phyloP scores from a whole-genome alignment of 805 yeast genomes.

The Huiozyma naganishii region DNA sequence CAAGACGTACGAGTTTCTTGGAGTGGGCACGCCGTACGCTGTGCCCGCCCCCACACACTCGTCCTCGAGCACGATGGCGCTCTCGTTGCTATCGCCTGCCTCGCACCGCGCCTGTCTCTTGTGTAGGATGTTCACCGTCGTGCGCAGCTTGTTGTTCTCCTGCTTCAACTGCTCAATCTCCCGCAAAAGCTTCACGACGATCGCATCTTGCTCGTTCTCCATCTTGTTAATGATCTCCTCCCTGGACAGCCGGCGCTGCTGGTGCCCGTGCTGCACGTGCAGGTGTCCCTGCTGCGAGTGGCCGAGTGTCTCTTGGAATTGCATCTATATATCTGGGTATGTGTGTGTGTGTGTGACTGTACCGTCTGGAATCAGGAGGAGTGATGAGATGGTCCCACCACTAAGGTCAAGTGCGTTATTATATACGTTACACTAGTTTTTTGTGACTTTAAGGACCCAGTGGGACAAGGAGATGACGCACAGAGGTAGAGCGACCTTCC shows the following conservation, averaged over 20 bases:
- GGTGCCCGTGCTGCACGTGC: neutral
- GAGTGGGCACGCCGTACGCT: neutral
- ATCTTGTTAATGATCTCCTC: slow-evolving; percentile 46
- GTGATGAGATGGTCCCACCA: too few relatives aligned
- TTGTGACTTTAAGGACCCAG: too few relatives aligned
- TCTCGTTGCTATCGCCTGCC: slow-evolving; percentile 6
- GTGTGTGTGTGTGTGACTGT: too few relatives aligned
- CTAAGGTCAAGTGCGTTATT: too few relatives aligned
- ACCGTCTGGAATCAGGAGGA: too few relatives aligned
- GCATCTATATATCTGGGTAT: too few relatives aligned
- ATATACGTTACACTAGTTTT: too few relatives aligned
- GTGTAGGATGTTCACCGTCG: slow-evolving; percentile 8
- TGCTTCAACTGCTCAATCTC: slow-evolving; percentile 39
- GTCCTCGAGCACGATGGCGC: slow-evolving; percentile 3
- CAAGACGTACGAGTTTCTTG: slow-evolving; percentile 1
- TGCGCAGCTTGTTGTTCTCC: slow-evolving; percentile 34
- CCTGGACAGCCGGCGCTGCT: slow-evolving; percentile 15
- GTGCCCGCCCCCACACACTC: neutral
- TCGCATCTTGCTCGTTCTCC: slow-evolving; percentile 58
- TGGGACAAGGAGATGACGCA: too few relatives aligned
- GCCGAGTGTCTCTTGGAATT: too few relatives aligned
- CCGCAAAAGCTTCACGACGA: slow-evolving; percentile 43
- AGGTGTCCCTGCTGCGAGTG: neutral
- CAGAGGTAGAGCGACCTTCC: too few relatives aligned
- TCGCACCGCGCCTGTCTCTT: neutral